These are phyloP conservation scores for Salix exigua DNA, from an alignment of 345 rosid genomes.

Conservation along the genomic window DNA sequence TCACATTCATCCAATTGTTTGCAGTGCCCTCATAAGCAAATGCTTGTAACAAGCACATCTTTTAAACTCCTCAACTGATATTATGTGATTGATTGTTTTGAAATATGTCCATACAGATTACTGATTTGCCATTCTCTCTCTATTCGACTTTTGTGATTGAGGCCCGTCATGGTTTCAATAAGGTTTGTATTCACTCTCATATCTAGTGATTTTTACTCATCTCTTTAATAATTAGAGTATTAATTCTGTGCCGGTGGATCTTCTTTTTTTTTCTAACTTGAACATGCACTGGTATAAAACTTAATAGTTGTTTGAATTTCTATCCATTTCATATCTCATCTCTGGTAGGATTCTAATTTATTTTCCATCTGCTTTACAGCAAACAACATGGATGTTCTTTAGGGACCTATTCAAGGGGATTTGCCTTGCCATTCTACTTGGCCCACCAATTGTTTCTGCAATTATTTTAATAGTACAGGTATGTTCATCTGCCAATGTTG, in stretches of 20 bases:
- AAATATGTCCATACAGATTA: slow-evolving; percentile 57
- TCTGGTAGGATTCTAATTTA: slow-evolving; percentile 9
- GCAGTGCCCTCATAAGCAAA: background rate
- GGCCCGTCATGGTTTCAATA: slow-evolving; percentile 95
- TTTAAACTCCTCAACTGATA: background rate
- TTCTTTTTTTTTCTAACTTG: background rate
- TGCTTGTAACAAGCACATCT: background rate
- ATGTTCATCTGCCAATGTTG: slow-evolving; percentile 14
- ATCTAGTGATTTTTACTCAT: slow-evolving; percentile 6
- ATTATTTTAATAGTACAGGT: slow-evolving; percentile 88
- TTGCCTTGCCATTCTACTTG: slow-evolving; percentile 64
- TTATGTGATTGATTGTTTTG: slow-evolving; percentile 12
- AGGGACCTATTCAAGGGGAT: slow-evolving; percentile 86
- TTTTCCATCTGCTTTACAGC: slow-evolving; percentile 49
- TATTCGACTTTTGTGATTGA: slow-evolving; percentile 98
- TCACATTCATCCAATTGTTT: background rate
- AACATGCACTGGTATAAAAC: background rate
- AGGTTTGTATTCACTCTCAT: slow-evolving; percentile 46
- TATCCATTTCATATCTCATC: background rate
- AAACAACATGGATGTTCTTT: slow-evolving; percentile 89
- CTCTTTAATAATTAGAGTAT: slow-evolving; percentile 7
- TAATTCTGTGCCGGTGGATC: slow-evolving; percentile 1
- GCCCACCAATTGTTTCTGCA: slow-evolving; percentile 87
- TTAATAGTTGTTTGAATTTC: background rate
- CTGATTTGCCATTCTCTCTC: slow-evolving; percentile 93